Conservation (phyloP, 257 asterid genomes). For the Striga asiatica region DNA sequence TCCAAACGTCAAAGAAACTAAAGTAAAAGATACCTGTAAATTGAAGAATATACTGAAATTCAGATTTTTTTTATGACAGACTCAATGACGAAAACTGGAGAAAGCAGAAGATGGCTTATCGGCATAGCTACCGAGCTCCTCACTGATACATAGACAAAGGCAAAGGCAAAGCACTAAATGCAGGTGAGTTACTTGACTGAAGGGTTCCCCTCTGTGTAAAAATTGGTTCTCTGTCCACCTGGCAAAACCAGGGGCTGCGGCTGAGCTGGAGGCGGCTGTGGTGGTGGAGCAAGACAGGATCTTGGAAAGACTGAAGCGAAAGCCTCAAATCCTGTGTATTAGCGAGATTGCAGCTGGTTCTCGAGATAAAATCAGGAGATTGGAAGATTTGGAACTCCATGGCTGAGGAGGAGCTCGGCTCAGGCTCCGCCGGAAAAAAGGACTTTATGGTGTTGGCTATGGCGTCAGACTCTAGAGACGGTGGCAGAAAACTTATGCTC, state of each 20-base stretch:
- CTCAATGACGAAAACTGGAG: conserved; percentile 76
- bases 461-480: conserved; percentile 57
- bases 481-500: conserved; percentile 61
- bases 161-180: conserved; percentile 83
- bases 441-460: conserved; percentile 75
- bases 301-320: conserved; percentile 73
- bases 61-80: conserved; percentile 12
- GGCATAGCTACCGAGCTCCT: too few relatives aligned
- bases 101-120: conserved; percentile 80
- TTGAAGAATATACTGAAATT: conserved; percentile 11
- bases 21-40: conserved; percentile 28
- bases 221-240: conserved; percentile 43
- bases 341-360: conserved; percentile 16
- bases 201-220: conserved; percentile 94
- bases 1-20: too few relatives aligned
- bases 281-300: conserved; percentile 46
- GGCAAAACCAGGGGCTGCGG: too few relatives aligned
- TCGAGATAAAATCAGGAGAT: conserved; percentile 37
- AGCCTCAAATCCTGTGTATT: conserved; percentile 62
- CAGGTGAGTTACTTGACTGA: conserved; percentile 90
- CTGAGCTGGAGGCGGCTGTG: conserved; percentile 39
- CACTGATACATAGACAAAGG: too few relatives aligned
- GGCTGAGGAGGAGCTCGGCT: conserved; percentile 31
- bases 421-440: conserved; percentile 63
- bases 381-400: conserved; percentile 51